A percentile compares a stretch with the other conserved stretches of the same genome.
phyloP scores from a whole-genome alignment of 2,329 filamentous ascomycete genomes.

The Thielaviopsis punctulata region DNA sequence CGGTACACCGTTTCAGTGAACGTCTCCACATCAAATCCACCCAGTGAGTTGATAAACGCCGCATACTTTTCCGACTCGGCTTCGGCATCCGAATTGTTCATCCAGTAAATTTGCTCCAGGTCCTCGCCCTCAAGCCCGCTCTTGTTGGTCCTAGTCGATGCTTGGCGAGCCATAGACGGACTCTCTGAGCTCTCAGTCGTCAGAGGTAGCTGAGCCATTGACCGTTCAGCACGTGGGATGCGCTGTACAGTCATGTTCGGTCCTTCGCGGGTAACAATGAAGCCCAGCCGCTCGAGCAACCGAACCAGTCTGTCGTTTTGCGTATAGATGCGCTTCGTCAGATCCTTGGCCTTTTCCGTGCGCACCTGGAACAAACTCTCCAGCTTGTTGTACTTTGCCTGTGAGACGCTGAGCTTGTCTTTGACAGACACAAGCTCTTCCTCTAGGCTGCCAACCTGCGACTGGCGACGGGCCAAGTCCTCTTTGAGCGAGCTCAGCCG shows the following conservation, averaged over 20 bases:
- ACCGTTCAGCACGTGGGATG: conserved; percentile 41
- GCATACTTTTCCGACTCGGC: conserved; percentile 55
- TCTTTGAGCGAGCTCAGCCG: conserved; percentile 51
- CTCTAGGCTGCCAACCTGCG: conserved; percentile 58
- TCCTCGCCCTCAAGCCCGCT: conserved; percentile 45
- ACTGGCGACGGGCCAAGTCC: conserved; percentile 56
- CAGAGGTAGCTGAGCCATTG: conserved; percentile 29
- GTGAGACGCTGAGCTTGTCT: conserved; percentile 41
- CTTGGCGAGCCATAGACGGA: conserved; percentile 34
- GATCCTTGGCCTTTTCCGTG: conserved; percentile 57
- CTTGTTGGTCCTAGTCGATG: conserved; percentile 34
- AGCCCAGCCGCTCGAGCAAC: conserved; percentile 74
- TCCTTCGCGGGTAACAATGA: conserved; percentile 58
- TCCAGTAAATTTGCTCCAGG: conserved; percentile 66
- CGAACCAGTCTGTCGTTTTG: conserved; percentile 73
- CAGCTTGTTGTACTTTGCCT: conserved; percentile 33
- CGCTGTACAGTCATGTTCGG: conserved; percentile 61
- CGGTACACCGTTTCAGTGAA: conserved; percentile 78
- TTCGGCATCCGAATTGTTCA: conserved; percentile 43
- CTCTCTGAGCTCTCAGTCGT: conserved; percentile 41
- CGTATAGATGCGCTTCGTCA: conserved; percentile 66
- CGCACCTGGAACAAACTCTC: conserved; percentile 49
- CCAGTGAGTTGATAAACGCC: conserved; percentile 54
- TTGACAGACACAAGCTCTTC: conserved; percentile 55
- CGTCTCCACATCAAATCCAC: conserved; percentile 65